Conservation (phyloP, 1,284 basidiomycete species). For the Melampsora occidentalis region DNA sequence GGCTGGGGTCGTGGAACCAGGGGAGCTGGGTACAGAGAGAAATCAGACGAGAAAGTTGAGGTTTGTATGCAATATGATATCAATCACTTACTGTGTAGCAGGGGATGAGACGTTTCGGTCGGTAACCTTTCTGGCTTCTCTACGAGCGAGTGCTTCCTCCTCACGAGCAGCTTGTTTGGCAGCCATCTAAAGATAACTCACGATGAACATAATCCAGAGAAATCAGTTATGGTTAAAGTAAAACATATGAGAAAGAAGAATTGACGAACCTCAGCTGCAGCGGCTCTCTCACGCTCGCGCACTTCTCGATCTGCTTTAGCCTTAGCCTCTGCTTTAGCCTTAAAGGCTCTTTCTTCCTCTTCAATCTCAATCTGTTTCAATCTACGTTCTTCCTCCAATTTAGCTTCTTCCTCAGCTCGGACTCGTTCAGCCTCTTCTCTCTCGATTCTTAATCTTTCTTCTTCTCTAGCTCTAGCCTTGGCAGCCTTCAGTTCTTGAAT, state of each 20-base stretch:
- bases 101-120: slow-evolving; percentile 5
- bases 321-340: slow-evolving; percentile 50
- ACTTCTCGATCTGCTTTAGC: slow-evolving; percentile 48
- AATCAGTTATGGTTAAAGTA: not conserved
- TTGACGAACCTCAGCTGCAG: slow-evolving; percentile 50
- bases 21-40: not conserved
- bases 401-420: slow-evolving; percentile 49
- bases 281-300: slow-evolving; percentile 52
- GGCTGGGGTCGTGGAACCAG: not conserved
- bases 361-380: slow-evolving; percentile 50
- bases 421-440: slow-evolving; percentile 49
- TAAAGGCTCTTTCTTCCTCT: slow-evolving; percentile 45
- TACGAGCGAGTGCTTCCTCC: slow-evolving; percentile 30
- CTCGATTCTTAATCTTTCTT: slow-evolving; percentile 45
- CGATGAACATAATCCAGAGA: not conserved
- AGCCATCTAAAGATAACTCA: slow-evolving; percentile 11
- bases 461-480: slow-evolving; percentile 39
- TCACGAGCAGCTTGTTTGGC: slow-evolving; percentile 28
- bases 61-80: not conserved
- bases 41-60: not conserved
- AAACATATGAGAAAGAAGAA: slow-evolving; percentile 27
- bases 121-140: slow-evolving; percentile 23
- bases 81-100: slow-evolving; percentile 13
- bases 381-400: slow-evolving; percentile 40
- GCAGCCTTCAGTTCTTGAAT: slow-evolving; percentile 47